Percentiles rank a stretch among this genome's conserved stretches.
Conservation (phyloP, 371 early-diverging fungal species). For the Rhizopus arrhizus region DNA sequence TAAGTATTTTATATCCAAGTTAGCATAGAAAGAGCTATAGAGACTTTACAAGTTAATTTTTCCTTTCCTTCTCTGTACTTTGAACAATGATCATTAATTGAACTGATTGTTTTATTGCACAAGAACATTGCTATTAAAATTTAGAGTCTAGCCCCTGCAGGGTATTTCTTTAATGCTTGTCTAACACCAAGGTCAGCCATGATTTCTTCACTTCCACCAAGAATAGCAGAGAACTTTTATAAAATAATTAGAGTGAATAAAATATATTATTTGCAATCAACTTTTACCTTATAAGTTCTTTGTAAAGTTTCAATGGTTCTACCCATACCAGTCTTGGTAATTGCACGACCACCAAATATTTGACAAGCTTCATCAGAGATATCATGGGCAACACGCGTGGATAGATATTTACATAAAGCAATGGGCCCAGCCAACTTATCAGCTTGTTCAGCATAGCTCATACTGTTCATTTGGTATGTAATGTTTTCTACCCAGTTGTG, state of each 20-base stretch:
- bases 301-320: constrained; percentile 55
- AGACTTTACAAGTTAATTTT: too few relatives aligned
- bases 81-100: too few relatives aligned
- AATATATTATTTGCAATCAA: constrained; percentile 59
- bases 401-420: constrained; percentile 59
- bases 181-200: constrained; percentile 49
- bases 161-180: constrained; percentile 43
- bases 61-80: too few relatives aligned
- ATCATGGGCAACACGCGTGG: constrained; percentile 55
- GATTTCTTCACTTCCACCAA: constrained; percentile 82
- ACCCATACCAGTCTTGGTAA: constrained; percentile 64
- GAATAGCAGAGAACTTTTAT: constrained; percentile 72
- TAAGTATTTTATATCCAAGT: too few relatives aligned
- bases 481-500: constrained; percentile 59
- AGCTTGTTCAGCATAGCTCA: constrained; percentile 60
- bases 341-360: constrained; percentile 68
- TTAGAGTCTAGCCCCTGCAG: constrained; percentile 39
- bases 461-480: constrained; percentile 64
- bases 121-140: not conserved
- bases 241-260: constrained; percentile 67
- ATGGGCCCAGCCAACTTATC: constrained; percentile 67
- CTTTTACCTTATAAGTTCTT: constrained; percentile 57
- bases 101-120: not conserved
- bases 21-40: too few relatives aligned
- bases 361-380: constrained; percentile 66